Conservation (phyloP, 805 yeast genomes). For the Komagataella pseudopastoris region DNA sequence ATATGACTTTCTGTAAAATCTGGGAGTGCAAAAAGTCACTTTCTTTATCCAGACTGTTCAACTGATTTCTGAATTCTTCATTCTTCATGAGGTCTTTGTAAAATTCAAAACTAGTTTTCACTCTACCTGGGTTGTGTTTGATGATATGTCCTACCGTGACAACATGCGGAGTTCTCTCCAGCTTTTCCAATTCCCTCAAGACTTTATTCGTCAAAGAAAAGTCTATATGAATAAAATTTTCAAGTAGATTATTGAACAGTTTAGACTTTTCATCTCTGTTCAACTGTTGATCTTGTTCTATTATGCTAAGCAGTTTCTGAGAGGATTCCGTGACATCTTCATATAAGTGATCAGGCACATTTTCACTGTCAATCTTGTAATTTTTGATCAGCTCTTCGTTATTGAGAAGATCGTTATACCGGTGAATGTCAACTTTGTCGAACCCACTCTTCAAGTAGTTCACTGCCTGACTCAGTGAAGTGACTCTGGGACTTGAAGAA, state of each 20-base stretch:
- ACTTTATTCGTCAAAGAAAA: background rate
- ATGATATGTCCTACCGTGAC: conserved; percentile 9
- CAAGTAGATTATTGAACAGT: background rate
- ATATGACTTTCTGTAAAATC: conserved; percentile 1
- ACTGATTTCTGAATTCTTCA: background rate
- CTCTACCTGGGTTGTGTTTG: conserved; percentile 23
- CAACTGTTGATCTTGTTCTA: background rate
- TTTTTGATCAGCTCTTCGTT: background rate
- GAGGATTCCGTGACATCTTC: background rate
- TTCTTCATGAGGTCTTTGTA: conserved; percentile 5
- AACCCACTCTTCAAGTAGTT: background rate
- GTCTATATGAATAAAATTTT: background rate
- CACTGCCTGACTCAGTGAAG: background rate
- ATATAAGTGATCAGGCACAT: background rate
- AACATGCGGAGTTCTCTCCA: conserved; percentile 5
- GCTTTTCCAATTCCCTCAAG: conserved; percentile 11
- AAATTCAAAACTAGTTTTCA: conserved; percentile 18
- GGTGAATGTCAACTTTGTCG: background rate
- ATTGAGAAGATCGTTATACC: background rate
- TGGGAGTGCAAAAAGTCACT: background rate
- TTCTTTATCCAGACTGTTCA: background rate
- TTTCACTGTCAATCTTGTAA: background rate
- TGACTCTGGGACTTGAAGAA: background rate
- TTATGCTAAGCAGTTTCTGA: background rate
- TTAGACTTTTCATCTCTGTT: background rate